Evolutionary conservation across 441 rosid genomes (phyloP).

Genomic region (Erysimum cheiri): DNA sequence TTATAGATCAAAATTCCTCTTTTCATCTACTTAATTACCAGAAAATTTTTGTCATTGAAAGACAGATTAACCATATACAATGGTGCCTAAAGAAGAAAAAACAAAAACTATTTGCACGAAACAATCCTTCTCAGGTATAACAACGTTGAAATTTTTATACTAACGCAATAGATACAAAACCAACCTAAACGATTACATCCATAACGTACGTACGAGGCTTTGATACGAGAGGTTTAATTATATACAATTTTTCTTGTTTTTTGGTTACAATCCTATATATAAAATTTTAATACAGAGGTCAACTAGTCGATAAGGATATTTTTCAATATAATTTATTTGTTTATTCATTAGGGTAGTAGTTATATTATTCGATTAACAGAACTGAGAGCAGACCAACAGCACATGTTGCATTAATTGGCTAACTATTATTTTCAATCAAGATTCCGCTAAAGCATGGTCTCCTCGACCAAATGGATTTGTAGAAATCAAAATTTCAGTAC

Average conservation of each 20-base stretch:
- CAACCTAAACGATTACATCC: background rate
- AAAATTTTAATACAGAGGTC: conserved; percentile 8
- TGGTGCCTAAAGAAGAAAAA: too few species aligned
- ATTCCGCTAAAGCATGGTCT: conserved; percentile 34
- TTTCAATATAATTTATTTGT: conserved; percentile 10
- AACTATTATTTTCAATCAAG: conserved; percentile 27
- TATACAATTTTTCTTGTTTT: too few species aligned
- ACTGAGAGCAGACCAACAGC: conserved; percentile 28
- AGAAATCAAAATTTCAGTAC: conserved; percentile 21
- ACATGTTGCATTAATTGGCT: conserved; percentile 39
- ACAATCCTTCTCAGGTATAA: background rate
- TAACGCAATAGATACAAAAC: background rate
- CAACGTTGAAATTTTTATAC: background rate
- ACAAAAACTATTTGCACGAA: background rate
- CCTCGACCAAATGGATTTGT: conserved; percentile 44
- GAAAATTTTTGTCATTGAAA: too few species aligned
- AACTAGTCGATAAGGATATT: conserved; percentile 15
- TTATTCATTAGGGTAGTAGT: conserved; percentile 11
- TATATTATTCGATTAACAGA: conserved; percentile 32
- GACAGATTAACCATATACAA: too few species aligned
- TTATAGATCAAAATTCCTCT: too few species aligned
- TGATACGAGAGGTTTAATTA: too few species aligned
- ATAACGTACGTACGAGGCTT: conserved; percentile 7
- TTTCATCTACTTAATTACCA: too few species aligned
- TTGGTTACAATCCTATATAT: background rate